Evolutionary conservation across 441 rosid genomes (phyloP).

Genomic region (Viola pubescens): DNA sequence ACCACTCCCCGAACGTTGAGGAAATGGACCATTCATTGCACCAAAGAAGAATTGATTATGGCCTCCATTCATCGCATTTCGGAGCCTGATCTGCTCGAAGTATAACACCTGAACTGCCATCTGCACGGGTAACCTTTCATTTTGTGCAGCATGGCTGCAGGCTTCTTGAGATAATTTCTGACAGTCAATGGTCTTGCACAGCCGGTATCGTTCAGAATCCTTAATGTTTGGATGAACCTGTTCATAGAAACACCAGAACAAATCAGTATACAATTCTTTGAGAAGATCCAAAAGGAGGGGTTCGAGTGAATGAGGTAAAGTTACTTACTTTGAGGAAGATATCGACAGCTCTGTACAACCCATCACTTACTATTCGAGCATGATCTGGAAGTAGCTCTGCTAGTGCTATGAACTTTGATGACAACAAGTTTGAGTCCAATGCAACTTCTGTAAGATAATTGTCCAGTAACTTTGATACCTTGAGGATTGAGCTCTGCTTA

Average conservation of each 20-base stretch:
- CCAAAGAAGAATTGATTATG: conserved; percentile 74
- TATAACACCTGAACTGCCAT: conserved; percentile 94
- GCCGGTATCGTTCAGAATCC: conserved; percentile 78
- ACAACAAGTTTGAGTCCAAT: conserved; percentile 58
- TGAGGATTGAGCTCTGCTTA: conserved; percentile 80
- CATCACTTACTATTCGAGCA: conserved; percentile 78
- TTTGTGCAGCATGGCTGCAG: conserved; percentile 91
- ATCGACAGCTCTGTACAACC: conserved; percentile 81
- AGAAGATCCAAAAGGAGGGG: not conserved
- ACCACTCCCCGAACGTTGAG: conserved; percentile 75
- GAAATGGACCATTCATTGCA: conserved; percentile 58
- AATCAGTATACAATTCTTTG: not conserved
- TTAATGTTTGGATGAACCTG: conserved; percentile 89
- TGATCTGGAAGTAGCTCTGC: conserved; percentile 91
- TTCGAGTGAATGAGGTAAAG: not conserved
- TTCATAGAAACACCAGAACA: not conserved
- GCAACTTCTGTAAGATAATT: conserved; percentile 84
- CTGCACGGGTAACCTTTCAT: conserved; percentile 85
- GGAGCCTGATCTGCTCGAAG: conserved; percentile 83
- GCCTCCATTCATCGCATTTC: conserved; percentile 84
- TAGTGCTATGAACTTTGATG: conserved; percentile 70
- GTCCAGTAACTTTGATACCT: conserved; percentile 84
- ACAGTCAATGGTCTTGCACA: conserved; percentile 83
- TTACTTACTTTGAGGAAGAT: conserved; percentile 68
- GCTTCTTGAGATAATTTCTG: conserved; percentile 95